Percentiles rank a stretch among this genome's conserved stretches.
Conservation (phyloP, 352 stramenopile species). For the Globisporangium takayamanum region DNA sequence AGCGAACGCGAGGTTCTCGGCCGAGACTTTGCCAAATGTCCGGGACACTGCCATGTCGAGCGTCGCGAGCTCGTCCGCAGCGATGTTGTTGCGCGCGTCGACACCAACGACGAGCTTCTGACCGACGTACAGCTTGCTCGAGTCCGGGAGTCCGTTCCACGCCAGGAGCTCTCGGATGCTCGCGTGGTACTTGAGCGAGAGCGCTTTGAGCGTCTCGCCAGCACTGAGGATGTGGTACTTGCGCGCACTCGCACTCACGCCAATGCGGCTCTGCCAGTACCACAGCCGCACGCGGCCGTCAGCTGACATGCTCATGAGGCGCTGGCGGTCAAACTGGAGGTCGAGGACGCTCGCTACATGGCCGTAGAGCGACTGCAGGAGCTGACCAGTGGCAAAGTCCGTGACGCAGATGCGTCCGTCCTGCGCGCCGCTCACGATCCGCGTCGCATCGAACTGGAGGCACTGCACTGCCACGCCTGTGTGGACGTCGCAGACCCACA, state of each 20-base stretch:
- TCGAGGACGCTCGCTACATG: conserved; percentile 46
- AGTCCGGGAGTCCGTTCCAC: conserved; percentile 69
- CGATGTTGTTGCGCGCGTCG: conserved; percentile 24
- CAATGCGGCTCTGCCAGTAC: conserved; percentile 58
- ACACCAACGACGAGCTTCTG: conserved; percentile 73
- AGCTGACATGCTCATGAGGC: conserved; percentile 56
- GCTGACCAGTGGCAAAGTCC: conserved; percentile 63
- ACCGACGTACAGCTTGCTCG: conserved; percentile 63
- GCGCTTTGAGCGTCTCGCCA: conserved; percentile 56
- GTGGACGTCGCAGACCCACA: conserved; percentile 58
- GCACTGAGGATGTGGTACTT: conserved; percentile 73
- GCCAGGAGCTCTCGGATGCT: conserved; percentile 58
- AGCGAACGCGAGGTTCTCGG: conserved; percentile 64
- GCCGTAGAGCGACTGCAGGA: conserved; percentile 58
- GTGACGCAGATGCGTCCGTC: conserved; percentile 59
- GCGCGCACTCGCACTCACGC: conserved; percentile 25
- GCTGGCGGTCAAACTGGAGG: conserved; percentile 66
- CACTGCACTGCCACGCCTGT: conserved; percentile 41
- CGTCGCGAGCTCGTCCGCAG: conserved; percentile 49
- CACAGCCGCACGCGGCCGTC: conserved; percentile 54
- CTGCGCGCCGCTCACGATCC: conserved; percentile 52
- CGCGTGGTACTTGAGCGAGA: conserved; percentile 75
- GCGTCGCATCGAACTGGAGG: conserved; percentile 71
- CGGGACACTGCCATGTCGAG: conserved; percentile 43
- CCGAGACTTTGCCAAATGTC: conserved; percentile 50